Evolutionary conservation across 371 early-diverging fungal species (phyloP).

Genomic region (Chytridiales sp.): DNA sequence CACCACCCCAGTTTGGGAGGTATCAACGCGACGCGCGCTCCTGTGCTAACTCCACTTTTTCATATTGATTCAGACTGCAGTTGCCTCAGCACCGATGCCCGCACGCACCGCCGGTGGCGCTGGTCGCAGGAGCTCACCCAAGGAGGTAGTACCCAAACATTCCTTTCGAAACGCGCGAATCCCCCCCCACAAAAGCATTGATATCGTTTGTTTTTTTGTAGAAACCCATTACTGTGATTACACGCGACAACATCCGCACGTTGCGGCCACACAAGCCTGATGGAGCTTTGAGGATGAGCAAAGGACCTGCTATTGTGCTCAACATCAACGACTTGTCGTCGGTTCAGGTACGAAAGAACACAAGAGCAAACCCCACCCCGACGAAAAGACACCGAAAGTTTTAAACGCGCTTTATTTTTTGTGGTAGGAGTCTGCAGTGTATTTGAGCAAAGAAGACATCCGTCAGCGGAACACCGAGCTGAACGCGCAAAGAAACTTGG

Average conservation of each 20-base stretch:
- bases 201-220: too few relatives aligned
- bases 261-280: conserved; percentile 43
- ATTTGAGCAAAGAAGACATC: conserved; percentile 38
- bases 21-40: too few relatives aligned
- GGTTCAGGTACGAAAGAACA: conserved; percentile 29
- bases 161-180: too few relatives aligned
- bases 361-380: neutral
- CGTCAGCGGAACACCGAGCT: conserved; percentile 28
- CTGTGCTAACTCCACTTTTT: too few relatives aligned
- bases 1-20: too few relatives aligned
- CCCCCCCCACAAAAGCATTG: too few relatives aligned
- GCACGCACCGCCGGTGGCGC: too few relatives aligned
- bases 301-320: conserved; percentile 26
- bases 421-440: conserved; percentile 26
- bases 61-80: too few relatives aligned
- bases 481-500: conserved; percentile 26
- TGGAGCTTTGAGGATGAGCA: conserved; percentile 9
- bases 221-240: conserved; percentile 50
- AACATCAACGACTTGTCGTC: conserved; percentile 27
- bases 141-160: too few relatives aligned
- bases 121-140: too few relatives aligned
- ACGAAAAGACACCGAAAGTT: neutral
- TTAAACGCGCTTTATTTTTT: neutral
- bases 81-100: too few relatives aligned
- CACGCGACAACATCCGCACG: conserved; percentile 54